phyloP scores from a whole-genome alignment of 164 flowering plant genomes.

The Protea cynaroides region DNA sequence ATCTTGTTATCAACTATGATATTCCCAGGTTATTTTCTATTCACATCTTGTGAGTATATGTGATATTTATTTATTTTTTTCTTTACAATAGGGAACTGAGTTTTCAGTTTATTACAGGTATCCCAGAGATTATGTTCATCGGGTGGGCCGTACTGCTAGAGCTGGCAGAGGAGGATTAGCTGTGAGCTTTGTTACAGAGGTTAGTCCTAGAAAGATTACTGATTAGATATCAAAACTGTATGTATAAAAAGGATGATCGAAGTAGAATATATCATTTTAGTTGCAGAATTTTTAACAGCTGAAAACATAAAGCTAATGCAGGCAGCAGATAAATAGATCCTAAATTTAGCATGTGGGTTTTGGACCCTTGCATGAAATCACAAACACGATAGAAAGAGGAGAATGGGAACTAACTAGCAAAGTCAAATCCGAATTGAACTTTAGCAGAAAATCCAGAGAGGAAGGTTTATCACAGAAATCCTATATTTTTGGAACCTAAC shows the following conservation, averaged over 20 bases:
- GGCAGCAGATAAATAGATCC: no score
- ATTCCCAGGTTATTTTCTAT: conserved; percentile 63
- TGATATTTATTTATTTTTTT: neutral
- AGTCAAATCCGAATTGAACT: no score
- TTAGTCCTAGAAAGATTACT: conserved; percentile 8
- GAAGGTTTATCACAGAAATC: no score
- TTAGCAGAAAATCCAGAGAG: no score
- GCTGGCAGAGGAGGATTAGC: conserved; percentile 94
- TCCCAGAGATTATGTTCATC: conserved; percentile 91
- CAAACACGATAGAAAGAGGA: no score
- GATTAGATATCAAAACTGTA: neutral
- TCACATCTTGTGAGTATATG: neutral
- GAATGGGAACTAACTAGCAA: no score
- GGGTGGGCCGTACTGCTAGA: conserved; percentile 98
- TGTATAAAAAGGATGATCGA: neutral
- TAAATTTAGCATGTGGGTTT: no score
- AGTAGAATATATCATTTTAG: no score
- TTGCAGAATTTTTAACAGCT: no score
- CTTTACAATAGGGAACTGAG: neutral
- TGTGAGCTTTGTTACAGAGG: conserved; percentile 76
- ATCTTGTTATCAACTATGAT: conserved; percentile 88
- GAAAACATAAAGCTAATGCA: no score
- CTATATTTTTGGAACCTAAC: no score
- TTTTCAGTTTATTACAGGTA: conserved; percentile 31
- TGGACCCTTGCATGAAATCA: no score